Conservation (phyloP, 306 rosid species). For the Rosa chinensis region DNA sequence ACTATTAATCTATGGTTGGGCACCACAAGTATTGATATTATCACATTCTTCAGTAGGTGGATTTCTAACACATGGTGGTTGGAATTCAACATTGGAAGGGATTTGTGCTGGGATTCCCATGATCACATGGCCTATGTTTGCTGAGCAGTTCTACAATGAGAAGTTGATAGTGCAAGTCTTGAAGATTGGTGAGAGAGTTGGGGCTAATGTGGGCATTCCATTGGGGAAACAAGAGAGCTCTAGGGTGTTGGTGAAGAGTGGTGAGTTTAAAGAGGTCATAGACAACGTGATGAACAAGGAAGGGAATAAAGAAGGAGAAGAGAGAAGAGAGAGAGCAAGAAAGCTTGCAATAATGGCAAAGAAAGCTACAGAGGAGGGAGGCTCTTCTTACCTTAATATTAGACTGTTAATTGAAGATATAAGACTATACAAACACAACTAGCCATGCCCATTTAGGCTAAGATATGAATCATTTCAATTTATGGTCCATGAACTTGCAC, state of each 20-base stretch:
- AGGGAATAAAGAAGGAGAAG: background rate
- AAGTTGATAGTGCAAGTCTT: no score
- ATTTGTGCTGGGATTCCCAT: slow-evolving; percentile 49
- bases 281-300: no score
- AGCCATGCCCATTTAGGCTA: no score
- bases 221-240: slow-evolving; percentile 26
- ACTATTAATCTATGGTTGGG: slow-evolving; percentile 44
- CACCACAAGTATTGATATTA: slow-evolving; percentile 42
- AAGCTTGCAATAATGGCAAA: slow-evolving; percentile 41
- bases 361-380: slow-evolving; percentile 53
- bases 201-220: slow-evolving; percentile 3
- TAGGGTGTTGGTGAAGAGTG: background rate
- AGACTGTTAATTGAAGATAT: slow-evolving; percentile 38
- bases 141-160: slow-evolving; percentile 18
- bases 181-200: slow-evolving; percentile 33
- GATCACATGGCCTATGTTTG: slow-evolving; percentile 55
- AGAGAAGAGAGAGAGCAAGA: background rate
- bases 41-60: slow-evolving; percentile 44
- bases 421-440: no score
- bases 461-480: no score
- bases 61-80: slow-evolving; percentile 34
- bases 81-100: slow-evolving; percentile 38
- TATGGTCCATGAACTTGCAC: no score
- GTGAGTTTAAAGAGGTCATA: no score
- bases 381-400: slow-evolving; percentile 43